Evolutionary conservation across 2,329 filamentous ascomycete genomes (phyloP), one percentile per base, ranked within the genome.

Genomic region (Aquanectria penicillioides): DNA sequence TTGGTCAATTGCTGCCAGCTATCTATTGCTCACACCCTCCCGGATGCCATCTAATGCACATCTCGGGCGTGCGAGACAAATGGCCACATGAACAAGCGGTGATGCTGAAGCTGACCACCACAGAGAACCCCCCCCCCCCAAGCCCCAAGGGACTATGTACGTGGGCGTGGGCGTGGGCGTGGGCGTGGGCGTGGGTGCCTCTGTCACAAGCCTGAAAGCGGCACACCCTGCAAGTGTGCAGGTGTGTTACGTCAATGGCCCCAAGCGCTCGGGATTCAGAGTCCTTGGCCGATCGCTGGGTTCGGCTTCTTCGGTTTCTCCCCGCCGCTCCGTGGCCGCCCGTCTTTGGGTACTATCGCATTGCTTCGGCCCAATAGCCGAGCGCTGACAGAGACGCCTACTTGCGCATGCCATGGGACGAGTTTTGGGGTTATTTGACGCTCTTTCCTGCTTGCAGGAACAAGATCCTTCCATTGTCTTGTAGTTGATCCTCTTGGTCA

Each of bases 311-410:
- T 29, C 38, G 49, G 29, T 48, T 48, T 29, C 31, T 57, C 52
- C 56, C 67, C 67, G 63, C 59, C 55, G 58, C 43, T 13, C 31
- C 7, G 25, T 22, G 15, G 28, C 13, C 17, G 26, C 41, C 26
- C 11, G 26, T n/a, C n/a, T 31, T 41, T 62, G 53, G 67, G 20
- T 69, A 67, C 33, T 25, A 25, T 15, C 67, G 67, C 65, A 56
- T 69, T 70, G 58, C 68, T 70, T 69, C 67, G 67, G 67, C 54
- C 60, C 40, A 66, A 40, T 22, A n/a, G n/a, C 50, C 46, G 26
- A 25, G 47, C 31, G 22, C 6, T n/a, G 29, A 13, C 29, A 20
- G 17, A 28, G 11, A 50, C 48, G 23, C 47, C 34, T 48, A 44
- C 25, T 31, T n/a, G 5, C 13, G 36, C 34, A 11, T 28, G 33